A percentile compares a stretch with the other conserved stretches of the same genome.
phyloP scores from a whole-genome alignment of 2,329 filamentous ascomycete species.

The Exophiala sp. region DNA sequence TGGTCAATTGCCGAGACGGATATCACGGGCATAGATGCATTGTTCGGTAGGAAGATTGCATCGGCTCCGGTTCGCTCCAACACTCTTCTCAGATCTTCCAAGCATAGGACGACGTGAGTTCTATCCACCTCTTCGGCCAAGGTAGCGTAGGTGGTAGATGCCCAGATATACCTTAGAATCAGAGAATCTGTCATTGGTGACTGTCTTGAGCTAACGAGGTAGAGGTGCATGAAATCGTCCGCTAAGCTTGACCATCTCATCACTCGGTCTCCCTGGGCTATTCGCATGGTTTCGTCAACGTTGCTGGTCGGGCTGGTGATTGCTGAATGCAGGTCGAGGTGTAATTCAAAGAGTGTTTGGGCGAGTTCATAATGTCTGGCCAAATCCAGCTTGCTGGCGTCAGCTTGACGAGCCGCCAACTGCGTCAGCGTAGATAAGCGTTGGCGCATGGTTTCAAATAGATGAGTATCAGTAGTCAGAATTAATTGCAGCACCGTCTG shows the following conservation, averaged over 20 bases:
- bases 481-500: constrained; percentile 49
- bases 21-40: constrained; percentile 79
- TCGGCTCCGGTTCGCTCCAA: constrained; percentile 46
- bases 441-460: constrained; percentile 41
- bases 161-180: constrained; percentile 59
- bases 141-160: constrained; percentile 57
- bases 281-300: constrained; percentile 47
- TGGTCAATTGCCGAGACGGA: constrained; percentile 77
- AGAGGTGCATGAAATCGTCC: constrained; percentile 47
- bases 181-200: constrained; percentile 39
- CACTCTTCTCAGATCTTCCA: constrained; percentile 56
- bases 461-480: constrained; percentile 49
- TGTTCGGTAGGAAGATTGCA: constrained; percentile 66
- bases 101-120: constrained; percentile 56
- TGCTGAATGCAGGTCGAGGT: constrained; percentile 60
- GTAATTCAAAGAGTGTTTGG: constrained; percentile 60
- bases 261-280: constrained; percentile 53
- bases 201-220: constrained; percentile 30
- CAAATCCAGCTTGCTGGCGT: background rate
- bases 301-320: constrained; percentile 57
- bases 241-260: constrained; percentile 56
- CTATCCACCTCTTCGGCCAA: constrained; percentile 51
- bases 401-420: background rate
- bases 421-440: constrained; percentile 25
- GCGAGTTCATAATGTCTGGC: constrained; percentile 31